phyloP scores from a whole-genome alignment of 2,329 filamentous ascomycete genomes.

The Sclerotinia minor region DNA sequence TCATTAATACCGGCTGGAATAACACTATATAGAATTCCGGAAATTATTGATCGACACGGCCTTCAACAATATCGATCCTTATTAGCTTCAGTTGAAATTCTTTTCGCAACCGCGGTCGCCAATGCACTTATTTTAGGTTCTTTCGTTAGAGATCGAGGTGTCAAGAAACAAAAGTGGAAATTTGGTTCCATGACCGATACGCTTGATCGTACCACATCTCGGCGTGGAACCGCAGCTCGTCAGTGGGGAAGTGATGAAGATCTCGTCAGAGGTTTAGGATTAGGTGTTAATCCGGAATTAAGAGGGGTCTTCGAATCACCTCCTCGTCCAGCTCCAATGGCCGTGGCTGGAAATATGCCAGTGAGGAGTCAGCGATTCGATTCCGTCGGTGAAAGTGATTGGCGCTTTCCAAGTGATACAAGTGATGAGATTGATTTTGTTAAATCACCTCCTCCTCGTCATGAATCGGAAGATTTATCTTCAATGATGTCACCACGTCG shows the following conservation, averaged over 20 bases:
- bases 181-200: slow-evolving; percentile 62
- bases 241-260: slow-evolving; percentile 92
- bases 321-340: slow-evolving; percentile 41
- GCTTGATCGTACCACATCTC: slow-evolving; percentile 51
- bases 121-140: slow-evolving; percentile 90
- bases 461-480: slow-evolving; percentile 36
- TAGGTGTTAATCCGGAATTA: slow-evolving; percentile 60
- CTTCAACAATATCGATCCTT: slow-evolving; percentile 85
- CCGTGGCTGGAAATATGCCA: slow-evolving; percentile 34
- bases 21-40: slow-evolving; percentile 77
- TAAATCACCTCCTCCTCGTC: slow-evolving; percentile 33
- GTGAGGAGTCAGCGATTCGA: slow-evolving; percentile 30
- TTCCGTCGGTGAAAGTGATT: slow-evolving; percentile 28
- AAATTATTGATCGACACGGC: slow-evolving; percentile 69
- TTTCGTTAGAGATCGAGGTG: slow-evolving; percentile 84
- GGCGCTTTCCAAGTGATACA: slow-evolving; percentile 39
- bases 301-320: slow-evolving; percentile 41
- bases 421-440: slow-evolving; percentile 48
- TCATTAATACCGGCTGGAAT: slow-evolving; percentile 78
- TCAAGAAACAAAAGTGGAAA: slow-evolving; percentile 86
- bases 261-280: slow-evolving; percentile 76
- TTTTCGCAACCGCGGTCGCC: slow-evolving; percentile 82
- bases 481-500: slow-evolving; percentile 52
- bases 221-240: slow-evolving; percentile 52
- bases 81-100: slow-evolving; percentile 83